Percentiles rank a stretch among this genome's conserved stretches.
phyloP scores from a whole-genome alignment of 768 basidiomycete genomes.

The Suillus subaureus region DNA sequence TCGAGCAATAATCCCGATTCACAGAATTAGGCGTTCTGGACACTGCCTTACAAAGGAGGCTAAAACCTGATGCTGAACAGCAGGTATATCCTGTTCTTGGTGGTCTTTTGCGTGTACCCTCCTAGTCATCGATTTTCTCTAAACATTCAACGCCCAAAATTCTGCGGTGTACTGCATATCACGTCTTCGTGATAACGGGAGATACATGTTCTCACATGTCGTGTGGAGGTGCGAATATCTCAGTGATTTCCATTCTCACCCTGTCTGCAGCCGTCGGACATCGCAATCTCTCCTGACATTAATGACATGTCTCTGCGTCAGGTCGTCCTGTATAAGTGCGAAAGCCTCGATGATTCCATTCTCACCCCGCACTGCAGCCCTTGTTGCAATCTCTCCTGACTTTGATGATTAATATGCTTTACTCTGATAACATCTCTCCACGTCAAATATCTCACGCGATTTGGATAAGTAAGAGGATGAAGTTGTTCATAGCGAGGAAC shows the following conservation, averaged over 20 bases:
- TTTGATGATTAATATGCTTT: not conserved
- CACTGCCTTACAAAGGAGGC: not conserved
- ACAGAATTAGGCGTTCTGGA: not conserved
- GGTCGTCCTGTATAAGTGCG: not conserved
- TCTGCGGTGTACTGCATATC: not conserved
- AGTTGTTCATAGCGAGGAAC: not conserved
- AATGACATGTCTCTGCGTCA: not conserved
- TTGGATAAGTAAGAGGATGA: slow-evolving; percentile 11
- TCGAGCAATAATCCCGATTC: not conserved
- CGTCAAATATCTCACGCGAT: slow-evolving; percentile 8
- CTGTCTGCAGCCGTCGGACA: not conserved
- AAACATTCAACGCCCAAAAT: not conserved
- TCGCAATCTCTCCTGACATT: not conserved
- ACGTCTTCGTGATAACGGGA: not conserved
- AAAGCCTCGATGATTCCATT: not conserved
- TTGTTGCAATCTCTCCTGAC: not conserved
- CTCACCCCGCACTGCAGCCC: not conserved
- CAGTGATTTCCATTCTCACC: not conserved
- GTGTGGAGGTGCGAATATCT: not conserved
- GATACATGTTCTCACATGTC: not conserved
- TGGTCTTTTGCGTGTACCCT: not conserved
- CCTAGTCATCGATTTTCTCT: not conserved
- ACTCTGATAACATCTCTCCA: not conserved
- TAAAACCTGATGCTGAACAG: not conserved
- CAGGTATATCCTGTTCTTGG: no score